A percentile compares a stretch with the other conserved stretches of the same genome.
Conservation (phyloP, 139 green algal species). For the Coelastrella sp. region DNA sequence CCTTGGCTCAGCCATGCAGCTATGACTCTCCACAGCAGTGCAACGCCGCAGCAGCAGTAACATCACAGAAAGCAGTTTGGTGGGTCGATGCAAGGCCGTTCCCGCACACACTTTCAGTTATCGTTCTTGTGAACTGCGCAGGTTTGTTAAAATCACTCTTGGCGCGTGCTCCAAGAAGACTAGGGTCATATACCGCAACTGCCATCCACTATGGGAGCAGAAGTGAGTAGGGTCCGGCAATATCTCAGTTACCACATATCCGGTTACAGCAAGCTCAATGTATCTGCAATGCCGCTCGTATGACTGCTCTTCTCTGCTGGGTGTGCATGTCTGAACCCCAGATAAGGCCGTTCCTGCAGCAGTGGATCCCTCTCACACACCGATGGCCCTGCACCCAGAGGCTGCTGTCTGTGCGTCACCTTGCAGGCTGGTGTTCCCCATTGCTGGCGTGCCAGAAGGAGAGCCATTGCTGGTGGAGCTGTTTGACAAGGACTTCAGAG, state of each 20-base stretch:
- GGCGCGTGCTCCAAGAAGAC: slow-evolving; percentile 36
- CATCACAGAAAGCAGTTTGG: neutral
- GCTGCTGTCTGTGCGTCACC: neutral
- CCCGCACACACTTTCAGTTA: neutral
- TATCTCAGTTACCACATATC: too few species aligned
- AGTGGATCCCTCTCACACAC: neutral
- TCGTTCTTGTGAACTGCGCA: neutral
- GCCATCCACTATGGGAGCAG: slow-evolving; percentile 46
- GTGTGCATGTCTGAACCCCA: too few species aligned
- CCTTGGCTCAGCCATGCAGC: neutral
- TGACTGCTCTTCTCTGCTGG: too few species aligned
- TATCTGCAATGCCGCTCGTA: too few species aligned
- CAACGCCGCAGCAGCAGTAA: neutral
- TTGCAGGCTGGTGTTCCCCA: slow-evolving; percentile 42
- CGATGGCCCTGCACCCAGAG: neutral
- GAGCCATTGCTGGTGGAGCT: slow-evolving; percentile 49
- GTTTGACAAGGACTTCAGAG: slow-evolving; percentile 28
- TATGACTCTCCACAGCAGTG: neutral
- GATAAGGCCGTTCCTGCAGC: neutral
- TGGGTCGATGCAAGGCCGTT: too few species aligned
- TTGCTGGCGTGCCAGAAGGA: slow-evolving; percentile 24
- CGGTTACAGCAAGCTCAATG: too few species aligned
- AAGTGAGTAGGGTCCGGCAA: neutral
- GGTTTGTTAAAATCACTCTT: slow-evolving; percentile 40
- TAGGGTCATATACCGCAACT: slow-evolving; percentile 44